phyloP scores from a whole-genome alignment of 2,329 filamentous ascomycete genomes.

The Zymoseptoria passerinii region DNA sequence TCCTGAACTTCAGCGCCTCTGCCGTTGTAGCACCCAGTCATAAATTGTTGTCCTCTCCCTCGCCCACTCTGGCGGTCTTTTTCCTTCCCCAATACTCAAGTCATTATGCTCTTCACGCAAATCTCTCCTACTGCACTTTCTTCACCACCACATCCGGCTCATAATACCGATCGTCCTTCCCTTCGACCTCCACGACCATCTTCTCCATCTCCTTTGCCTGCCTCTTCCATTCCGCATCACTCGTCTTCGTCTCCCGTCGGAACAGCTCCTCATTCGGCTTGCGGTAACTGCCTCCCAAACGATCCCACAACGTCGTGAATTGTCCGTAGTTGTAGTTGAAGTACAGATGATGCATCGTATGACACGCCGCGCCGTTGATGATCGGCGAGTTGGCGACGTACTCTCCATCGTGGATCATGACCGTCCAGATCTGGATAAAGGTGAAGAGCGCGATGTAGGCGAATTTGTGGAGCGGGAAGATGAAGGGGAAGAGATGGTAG shows the following conservation, averaged over 20 bases:
- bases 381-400: constrained; percentile 85
- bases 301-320: constrained; percentile 88
- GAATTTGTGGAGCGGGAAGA: constrained; percentile 88
- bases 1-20: too few relatives aligned
- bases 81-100: too few relatives aligned
- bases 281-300: constrained; percentile 76
- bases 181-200: constrained; percentile 66
- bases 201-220: constrained; percentile 69
- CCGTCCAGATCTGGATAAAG: constrained; percentile 95
- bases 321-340: constrained; percentile 93
- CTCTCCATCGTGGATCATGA: constrained; percentile 93
- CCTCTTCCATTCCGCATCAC: constrained; percentile 65
- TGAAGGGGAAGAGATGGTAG: constrained; percentile 86
- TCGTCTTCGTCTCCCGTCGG: constrained; percentile 77
- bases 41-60: too few relatives aligned
- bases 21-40: too few relatives aligned
- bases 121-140: constrained; percentile 32
- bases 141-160: constrained; percentile 27
- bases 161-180: constrained; percentile 42
- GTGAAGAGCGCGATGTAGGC: constrained; percentile 78
- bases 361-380: constrained; percentile 90
- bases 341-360: constrained; percentile 82
- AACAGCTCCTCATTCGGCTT: constrained; percentile 82
- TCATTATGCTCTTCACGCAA: not conserved
- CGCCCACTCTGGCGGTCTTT: too few relatives aligned